Evolutionary conservation across 352 stramenopile genomes (phyloP).

Genomic region (Pythium oligandrum): DNA sequence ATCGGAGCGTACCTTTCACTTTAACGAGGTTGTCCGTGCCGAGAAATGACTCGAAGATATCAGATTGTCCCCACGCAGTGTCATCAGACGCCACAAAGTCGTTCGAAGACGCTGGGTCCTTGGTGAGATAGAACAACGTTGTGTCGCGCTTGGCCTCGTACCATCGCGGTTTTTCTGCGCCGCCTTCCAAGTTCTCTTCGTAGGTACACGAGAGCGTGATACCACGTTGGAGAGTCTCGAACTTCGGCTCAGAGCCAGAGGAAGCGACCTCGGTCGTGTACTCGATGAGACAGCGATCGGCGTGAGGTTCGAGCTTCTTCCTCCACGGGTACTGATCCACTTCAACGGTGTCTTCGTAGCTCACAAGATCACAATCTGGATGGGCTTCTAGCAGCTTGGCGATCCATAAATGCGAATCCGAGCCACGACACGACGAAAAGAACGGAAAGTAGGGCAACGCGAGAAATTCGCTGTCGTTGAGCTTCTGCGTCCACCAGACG

Average conservation of each 20-base stretch:
- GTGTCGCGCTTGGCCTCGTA: slow-evolving; percentile 79
- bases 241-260: slow-evolving; percentile 2
- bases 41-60: slow-evolving; percentile 40
- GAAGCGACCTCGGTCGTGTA: slow-evolving; percentile 31
- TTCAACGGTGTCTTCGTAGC: slow-evolving; percentile 84
- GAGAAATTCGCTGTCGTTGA: slow-evolving; percentile 62
- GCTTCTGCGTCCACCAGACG: slow-evolving; percentile 75
- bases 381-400: slow-evolving; percentile 94
- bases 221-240: slow-evolving; percentile 39
- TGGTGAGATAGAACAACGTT: slow-evolving; percentile 88
- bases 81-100: slow-evolving; percentile 42
- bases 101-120: slow-evolving; percentile 51
- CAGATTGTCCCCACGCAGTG: slow-evolving; percentile 53
- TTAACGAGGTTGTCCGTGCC: slow-evolving; percentile 69
- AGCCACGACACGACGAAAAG: slow-evolving; percentile 94
- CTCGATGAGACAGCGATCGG: slow-evolving; percentile 74
- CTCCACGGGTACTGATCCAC: slow-evolving; percentile 91
- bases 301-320: slow-evolving; percentile 73
- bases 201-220: slow-evolving; percentile 90
- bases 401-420: slow-evolving; percentile 92
- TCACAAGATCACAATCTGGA: slow-evolving; percentile 87
- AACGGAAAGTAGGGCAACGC: slow-evolving; percentile 94
- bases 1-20: slow-evolving; percentile 45
- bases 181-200: slow-evolving; percentile 80
- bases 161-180: slow-evolving; percentile 77